These are phyloP conservation scores for Parietaria judaica DNA, from an alignment of 306 rosid genomes.

Conservation along the genomic window DNA sequence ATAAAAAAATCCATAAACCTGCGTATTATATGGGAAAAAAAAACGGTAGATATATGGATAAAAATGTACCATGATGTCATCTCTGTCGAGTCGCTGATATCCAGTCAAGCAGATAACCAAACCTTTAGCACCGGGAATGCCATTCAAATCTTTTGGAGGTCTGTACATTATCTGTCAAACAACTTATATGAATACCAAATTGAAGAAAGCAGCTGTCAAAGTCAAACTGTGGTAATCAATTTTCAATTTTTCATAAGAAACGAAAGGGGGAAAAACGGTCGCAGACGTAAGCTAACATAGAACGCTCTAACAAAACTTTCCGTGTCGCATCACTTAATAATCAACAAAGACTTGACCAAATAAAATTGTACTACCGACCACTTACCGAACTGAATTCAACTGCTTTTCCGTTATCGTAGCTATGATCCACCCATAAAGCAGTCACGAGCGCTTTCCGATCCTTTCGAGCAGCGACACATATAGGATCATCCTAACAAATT, in stretches of 20 bases:
- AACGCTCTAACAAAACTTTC: too few relatives aligned
- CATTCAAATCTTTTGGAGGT: conserved; percentile 59
- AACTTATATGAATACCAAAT: conserved; percentile 16
- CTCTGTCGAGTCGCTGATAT: conserved; percentile 85
- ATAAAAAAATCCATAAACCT: background rate
- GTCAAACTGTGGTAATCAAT: background rate
- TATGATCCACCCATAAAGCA: conserved; percentile 76
- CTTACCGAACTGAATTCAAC: conserved; percentile 59
- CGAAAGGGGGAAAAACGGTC: too few relatives aligned
- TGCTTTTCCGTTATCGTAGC: conserved; percentile 58
- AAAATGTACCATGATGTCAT: conserved; percentile 66
- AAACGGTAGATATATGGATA: conserved; percentile 6
- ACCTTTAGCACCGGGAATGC: conserved; percentile 63
- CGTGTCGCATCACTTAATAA: too few relatives aligned
- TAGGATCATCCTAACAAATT: conserved; percentile 54
- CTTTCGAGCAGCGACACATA: conserved; percentile 67
- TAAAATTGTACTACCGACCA: background rate
- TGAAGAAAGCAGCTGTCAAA: background rate
- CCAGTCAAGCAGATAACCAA: conserved; percentile 79
- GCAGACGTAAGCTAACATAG: background rate
- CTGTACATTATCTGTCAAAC: conserved; percentile 66
- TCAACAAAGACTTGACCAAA: too few relatives aligned
- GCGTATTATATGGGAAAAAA: background rate
- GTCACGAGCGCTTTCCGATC: conserved; percentile 71
- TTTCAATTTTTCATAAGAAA: too few relatives aligned